Evolutionary conservation across 1,139 yeast species (phyloP), one percentile per base, ranked within the genome.

Genomic region (Saccharomyces hybrid): DNA sequence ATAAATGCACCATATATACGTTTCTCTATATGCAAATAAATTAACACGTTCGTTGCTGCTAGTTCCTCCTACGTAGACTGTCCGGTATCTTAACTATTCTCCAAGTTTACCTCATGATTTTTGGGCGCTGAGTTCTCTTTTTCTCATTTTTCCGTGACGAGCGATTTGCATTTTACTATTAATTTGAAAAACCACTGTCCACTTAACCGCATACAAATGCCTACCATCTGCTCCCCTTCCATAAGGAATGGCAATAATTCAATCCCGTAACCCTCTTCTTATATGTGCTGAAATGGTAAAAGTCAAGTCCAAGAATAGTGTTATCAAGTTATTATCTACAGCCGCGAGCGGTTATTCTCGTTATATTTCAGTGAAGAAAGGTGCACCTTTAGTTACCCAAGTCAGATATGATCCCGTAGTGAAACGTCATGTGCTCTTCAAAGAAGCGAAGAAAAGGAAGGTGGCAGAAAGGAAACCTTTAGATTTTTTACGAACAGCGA

Each of bases 331-430:
- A 60, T 75, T 88, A 2, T 88, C 96, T 0, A 79, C 93, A 0
- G 97, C 97, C 29, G 81, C 85, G 63, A 90, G 97, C 1, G 97
- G 97, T 2, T 87, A 79, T 70, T 82, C 83, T 69, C 82, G 95
- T 68, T 86, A 91, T 72, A 82, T 90, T 60, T 78, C 83, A 55
- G 82, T 91, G 54, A 95, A 93, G 53, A 84, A 97, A 75, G 83
- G 87, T 51, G 82, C 95, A 5, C 88, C 88, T 50, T 76, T 81
- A 57, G 84, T 91, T 60, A 83, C 83, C 54, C 93, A 89, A 70
- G 86, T 91, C 51, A 80, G 95, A 66, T 93, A 93, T 69, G 99
- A 93, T 69, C 98, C 98, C 5, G 58, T 66, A 56, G 89, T 82
- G n/a, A 78, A 82, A 66, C 78, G 87, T 60, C 97, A 90, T 73